Conservation (phyloP, 192 early-diverging fungal genomes). For the Obelidium mucronatum region DNA sequence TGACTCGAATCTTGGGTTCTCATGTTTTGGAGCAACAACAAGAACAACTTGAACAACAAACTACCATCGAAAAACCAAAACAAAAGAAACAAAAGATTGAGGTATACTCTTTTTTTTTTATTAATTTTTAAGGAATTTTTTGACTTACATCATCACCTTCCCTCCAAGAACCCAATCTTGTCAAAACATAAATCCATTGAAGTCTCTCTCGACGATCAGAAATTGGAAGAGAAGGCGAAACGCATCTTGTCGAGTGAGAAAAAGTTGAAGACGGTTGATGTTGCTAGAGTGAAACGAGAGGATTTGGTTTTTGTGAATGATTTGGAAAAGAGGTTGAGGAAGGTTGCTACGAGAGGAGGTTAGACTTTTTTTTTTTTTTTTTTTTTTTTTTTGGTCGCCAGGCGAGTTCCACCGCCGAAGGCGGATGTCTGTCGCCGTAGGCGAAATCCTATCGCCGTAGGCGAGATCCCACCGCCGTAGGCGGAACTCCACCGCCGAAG, state of each 20-base stretch:
- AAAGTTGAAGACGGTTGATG: constrained; percentile 60
- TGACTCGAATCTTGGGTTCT: constrained; percentile 70
- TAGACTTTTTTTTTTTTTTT: constrained; percentile 32
- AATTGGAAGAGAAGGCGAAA: constrained; percentile 83
- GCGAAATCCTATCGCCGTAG: no score
- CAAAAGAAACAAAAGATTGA: not conserved
- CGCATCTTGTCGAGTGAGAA: constrained; percentile 77
- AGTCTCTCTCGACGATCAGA: constrained; percentile 82
- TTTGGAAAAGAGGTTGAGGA: constrained; percentile 88
- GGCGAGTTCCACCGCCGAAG: no score
- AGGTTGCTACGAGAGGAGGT: constrained; percentile 92
- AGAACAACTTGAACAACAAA: no score
- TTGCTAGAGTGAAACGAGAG: constrained; percentile 79
- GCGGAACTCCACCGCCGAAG: no score
- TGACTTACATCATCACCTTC: not conserved
- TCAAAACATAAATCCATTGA: constrained; percentile 83
- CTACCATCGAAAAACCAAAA: not conserved
- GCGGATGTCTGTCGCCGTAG: no score
- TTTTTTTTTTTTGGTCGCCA: no score
- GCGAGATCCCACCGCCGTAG: no score
- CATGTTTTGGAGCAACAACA: constrained; percentile 11
- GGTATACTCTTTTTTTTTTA: no score
- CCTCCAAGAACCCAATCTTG: constrained; percentile 73
- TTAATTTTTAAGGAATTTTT: not conserved
- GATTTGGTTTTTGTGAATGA: constrained; percentile 72